Evolutionary conservation across 2,329 filamentous ascomycete species (phyloP).

Genomic region (Epichloe elymi): DNA sequence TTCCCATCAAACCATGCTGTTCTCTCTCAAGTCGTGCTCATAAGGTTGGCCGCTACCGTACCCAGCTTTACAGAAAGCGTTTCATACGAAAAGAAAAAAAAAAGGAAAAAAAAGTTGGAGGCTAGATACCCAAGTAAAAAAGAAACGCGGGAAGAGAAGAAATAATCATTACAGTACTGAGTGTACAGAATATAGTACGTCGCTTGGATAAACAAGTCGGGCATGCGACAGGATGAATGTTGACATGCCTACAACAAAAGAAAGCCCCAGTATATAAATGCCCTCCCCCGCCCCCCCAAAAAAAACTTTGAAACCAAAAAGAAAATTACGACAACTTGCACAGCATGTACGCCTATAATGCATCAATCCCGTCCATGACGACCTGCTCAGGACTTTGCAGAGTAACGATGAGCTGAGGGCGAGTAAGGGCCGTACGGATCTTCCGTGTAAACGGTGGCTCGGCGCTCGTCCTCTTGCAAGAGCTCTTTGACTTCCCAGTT

Average conservation of each 20-base stretch:
- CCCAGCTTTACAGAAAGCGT: background rate
- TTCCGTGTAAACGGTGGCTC: constrained; percentile 58
- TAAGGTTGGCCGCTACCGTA: background rate
- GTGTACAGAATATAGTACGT: no score
- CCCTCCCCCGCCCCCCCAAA: background rate
- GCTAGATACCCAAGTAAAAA: background rate
- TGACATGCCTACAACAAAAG: background rate
- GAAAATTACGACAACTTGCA: background rate
- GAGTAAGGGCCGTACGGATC: constrained; percentile 46
- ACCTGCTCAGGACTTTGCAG: constrained; percentile 29
- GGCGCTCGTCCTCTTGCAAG: constrained; percentile 66
- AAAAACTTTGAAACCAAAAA: background rate
- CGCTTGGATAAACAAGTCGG: background rate
- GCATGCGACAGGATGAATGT: background rate
- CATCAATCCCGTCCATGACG: constrained; percentile 6
- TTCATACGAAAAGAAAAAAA: background rate
- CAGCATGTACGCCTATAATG: background rate
- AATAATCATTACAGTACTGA: background rate
- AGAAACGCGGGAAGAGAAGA: background rate
- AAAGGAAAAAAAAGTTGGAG: no score
- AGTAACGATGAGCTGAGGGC: constrained; percentile 29
- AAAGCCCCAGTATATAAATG: no score
- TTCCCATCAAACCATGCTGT: background rate
- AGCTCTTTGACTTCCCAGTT: constrained; percentile 98
- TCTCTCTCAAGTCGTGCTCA: background rate